Conservation (phyloP, 352 stramenopile species). For the Globisporangium recalcitrans region DNA sequence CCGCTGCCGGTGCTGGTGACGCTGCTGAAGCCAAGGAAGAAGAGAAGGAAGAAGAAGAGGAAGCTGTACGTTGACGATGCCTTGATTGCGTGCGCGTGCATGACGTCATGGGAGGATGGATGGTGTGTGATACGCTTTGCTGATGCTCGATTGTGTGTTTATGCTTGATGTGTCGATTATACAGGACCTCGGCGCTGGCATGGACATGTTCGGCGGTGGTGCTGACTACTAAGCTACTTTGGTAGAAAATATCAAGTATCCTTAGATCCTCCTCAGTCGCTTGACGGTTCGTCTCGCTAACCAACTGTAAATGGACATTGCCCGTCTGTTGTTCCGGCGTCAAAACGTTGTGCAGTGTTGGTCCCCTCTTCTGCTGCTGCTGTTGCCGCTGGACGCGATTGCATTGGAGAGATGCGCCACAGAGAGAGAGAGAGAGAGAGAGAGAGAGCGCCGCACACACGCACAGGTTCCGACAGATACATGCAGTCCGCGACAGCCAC, state of each 20-base stretch:
- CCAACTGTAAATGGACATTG: slow-evolving; percentile 46
- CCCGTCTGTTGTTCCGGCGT: slow-evolving; percentile 40
- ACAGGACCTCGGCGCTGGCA: slow-evolving; percentile 55
- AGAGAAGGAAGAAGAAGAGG: slow-evolving; percentile 60
- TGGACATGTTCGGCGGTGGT: slow-evolving; percentile 67
- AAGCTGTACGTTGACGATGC: slow-evolving; percentile 39
- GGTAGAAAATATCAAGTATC: slow-evolving; percentile 21
- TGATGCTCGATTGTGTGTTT: slow-evolving; percentile 12
- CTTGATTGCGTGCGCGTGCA: background rate
- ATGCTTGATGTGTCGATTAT: background rate
- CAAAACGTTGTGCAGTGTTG: slow-evolving; percentile 19
- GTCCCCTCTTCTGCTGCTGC: background rate
- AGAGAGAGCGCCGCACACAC: too few relatives aligned
- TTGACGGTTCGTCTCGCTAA: slow-evolving; percentile 31
- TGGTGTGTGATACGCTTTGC: background rate
- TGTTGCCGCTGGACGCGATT: background rate
- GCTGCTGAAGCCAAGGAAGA: slow-evolving; percentile 33
- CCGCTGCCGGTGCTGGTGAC: slow-evolving; percentile 32
- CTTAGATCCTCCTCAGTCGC: slow-evolving; percentile 25
- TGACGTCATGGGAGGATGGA: background rate
- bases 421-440: too few relatives aligned
- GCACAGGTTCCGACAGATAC: background rate
- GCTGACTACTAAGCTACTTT: slow-evolving; percentile 54
- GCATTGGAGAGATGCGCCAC: background rate
- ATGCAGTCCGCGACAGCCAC: background rate